These are phyloP conservation scores for Exutisphaerella laricina DNA, from an alignment of 2,329 filamentous ascomycete genomes.

Conservation along the genomic window DNA sequence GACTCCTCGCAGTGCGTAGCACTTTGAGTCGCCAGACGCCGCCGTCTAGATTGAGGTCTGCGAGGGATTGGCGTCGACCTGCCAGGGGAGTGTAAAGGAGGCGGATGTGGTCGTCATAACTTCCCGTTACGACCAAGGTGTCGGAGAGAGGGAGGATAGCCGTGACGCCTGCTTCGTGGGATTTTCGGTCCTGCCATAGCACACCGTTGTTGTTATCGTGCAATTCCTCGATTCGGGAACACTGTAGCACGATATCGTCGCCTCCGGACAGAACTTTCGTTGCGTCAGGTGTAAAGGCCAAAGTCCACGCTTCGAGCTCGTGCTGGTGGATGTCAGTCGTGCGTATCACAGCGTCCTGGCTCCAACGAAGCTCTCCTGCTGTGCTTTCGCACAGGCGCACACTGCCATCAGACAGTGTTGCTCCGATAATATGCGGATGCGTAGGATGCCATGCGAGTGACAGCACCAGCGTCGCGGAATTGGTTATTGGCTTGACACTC, in stretches of 20 bases:
- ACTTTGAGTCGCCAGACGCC: constrained; percentile 84
- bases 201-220: not conserved
- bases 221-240: constrained; percentile 10
- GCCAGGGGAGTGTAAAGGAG: constrained; percentile 48
- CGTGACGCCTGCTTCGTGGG: constrained; percentile 79
- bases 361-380: constrained; percentile 11
- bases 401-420: constrained; percentile 65
- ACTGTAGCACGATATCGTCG: constrained; percentile 63
- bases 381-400: constrained; percentile 40
- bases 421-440: constrained; percentile 52
- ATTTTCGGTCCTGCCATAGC: constrained; percentile 48
- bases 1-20: constrained; percentile 35
- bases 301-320: constrained; percentile 67
- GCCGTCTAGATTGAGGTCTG: constrained; percentile 62
- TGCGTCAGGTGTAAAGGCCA: constrained; percentile 47
- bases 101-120: constrained; percentile 81
- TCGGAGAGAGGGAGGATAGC: constrained; percentile 68
- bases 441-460: constrained; percentile 68
- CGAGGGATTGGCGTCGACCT: constrained; percentile 49
- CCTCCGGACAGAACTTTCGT: constrained; percentile 58
- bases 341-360: constrained; percentile 36
- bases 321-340: constrained; percentile 35
- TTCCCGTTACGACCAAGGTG: constrained; percentile 70
- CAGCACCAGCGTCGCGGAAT: constrained; percentile 59
- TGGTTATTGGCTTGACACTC: constrained; percentile 41